These are phyloP conservation scores for Cucurbita maxima DNA, from an alignment of 306 rosid genomes.

Conservation along the genomic window DNA sequence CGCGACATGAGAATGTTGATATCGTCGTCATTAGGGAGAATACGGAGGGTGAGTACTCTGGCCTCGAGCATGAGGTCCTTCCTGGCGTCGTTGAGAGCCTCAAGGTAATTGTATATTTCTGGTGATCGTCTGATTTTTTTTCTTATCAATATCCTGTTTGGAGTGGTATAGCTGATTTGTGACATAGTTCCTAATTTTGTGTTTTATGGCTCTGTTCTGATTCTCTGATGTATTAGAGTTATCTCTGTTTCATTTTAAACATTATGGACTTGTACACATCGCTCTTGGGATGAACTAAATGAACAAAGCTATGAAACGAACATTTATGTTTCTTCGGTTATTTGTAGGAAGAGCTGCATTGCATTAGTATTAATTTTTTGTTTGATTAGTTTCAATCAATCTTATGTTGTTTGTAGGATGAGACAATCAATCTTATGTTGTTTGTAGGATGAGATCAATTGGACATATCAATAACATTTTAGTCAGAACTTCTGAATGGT, in stretches of 20 bases:
- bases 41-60: constrained; percentile 90
- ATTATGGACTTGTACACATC: not conserved
- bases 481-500: not conserved
- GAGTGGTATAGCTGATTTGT: not conserved
- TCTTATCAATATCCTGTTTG: not conserved
- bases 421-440: not conserved
- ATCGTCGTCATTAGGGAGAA: constrained; percentile 84
- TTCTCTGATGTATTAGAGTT: not conserved
- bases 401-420: not conserved
- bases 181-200: not conserved
- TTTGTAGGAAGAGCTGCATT: not conserved
- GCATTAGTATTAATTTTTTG: not conserved
- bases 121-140: not conserved
- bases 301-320: not conserved
- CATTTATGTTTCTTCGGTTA: too few species aligned
- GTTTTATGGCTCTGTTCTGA: not conserved
- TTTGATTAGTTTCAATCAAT: not conserved
- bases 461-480: not conserved
- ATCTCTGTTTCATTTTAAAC: not conserved
- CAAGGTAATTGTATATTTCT: constrained; percentile 30
- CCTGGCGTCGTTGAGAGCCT: constrained; percentile 96
- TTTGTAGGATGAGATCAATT: not conserved
- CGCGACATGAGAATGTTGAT: constrained; percentile 75
- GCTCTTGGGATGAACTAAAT: not conserved
- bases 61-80: constrained; percentile 91